Evolutionary conservation across 2,329 filamentous ascomycete genomes (phyloP), one percentile per base, ranked within the genome.

Genomic region (Dactylellina sp.): DNA sequence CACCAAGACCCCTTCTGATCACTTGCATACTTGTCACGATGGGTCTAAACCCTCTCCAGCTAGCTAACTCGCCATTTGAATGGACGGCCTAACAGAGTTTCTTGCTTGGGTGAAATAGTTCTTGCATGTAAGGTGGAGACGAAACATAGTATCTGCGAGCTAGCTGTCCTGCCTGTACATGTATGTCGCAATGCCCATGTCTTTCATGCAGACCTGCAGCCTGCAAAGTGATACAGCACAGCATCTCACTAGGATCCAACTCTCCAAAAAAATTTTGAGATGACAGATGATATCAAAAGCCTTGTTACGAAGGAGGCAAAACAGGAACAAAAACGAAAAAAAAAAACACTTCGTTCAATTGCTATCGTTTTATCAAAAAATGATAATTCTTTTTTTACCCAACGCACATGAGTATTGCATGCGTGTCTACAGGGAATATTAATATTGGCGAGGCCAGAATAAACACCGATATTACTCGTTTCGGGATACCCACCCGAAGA

Each of bases 171-270:
- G 66, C 61, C 35, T 57, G 61, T 63, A 59, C 61, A 24, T 57
- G 61, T 66, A 66, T 74, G 70, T 74, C 70, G 70, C 70, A 74
- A 74, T 74, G 62, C 49, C 64, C 55, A 64, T 64, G 66, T 61
- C 59, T 64, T n/a, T 55, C 46, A 66, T 74, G 70, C 70, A 72
- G 32, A 50, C 6, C 65, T 71, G 65, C 65, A 72, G 52, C 37
- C 70, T 74, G 70, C 70, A 66, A 42, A 47, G 61, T 65, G 70
- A 57, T 74, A 74, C 70, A 70, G 64, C 64, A 62, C 70, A 74
- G 65, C 70, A 66, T 66, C 70, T 60, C 68, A 40, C 39, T 49
- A 11, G 53, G 44, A 44, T 60, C 42, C 18, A 40, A 20, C 7
- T 57, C 22, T 28, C 46, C 42, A 53, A 46, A 55, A 44, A 22